Evolutionary conservation across 305 asterid genomes (phyloP).

Genomic region (Rubia balearica): DNA sequence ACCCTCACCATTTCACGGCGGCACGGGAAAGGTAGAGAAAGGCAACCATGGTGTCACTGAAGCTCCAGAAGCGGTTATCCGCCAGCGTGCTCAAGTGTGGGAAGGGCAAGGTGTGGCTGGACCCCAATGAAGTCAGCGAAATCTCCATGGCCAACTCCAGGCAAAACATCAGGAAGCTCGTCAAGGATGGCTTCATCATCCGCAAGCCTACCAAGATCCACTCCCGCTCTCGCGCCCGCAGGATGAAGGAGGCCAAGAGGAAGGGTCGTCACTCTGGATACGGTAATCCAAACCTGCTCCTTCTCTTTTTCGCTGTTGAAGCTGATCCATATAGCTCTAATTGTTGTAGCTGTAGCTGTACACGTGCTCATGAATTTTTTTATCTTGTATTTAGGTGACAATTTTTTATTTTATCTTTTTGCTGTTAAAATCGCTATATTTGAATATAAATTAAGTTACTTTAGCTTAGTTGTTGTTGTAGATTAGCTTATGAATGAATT

Average conservation of each 20-base stretch:
- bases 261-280: conserved; percentile 15
- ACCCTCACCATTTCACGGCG: conserved; percentile 11
- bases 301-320: no score
- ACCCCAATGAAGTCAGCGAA: conserved; percentile 44
- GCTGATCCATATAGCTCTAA: no score
- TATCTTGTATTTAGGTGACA: not conserved
- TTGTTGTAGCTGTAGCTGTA: no score
- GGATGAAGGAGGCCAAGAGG: conserved; percentile 19
- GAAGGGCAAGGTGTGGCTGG: conserved; percentile 49
- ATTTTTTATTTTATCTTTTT: not conserved
- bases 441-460: no score
- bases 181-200: conserved; percentile 17
- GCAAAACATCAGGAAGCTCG: conserved; percentile 15
- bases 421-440: not conserved
- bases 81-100: conserved; percentile 51
- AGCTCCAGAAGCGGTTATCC: conserved; percentile 43
- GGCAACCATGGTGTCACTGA: conserved; percentile 41
- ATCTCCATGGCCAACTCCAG: conserved; percentile 51
- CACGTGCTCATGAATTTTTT: no score
- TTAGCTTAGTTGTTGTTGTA: no score
- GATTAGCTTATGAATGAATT: not conserved
- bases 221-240: conserved; percentile 19
- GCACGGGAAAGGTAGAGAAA: conserved; percentile 8
- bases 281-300: not conserved
- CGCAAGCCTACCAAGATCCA: conserved; percentile 17